Base-by-base conservation (phyloP, 805 yeast species). In the Cyberlindnera samutprakarnensis region DNA sequence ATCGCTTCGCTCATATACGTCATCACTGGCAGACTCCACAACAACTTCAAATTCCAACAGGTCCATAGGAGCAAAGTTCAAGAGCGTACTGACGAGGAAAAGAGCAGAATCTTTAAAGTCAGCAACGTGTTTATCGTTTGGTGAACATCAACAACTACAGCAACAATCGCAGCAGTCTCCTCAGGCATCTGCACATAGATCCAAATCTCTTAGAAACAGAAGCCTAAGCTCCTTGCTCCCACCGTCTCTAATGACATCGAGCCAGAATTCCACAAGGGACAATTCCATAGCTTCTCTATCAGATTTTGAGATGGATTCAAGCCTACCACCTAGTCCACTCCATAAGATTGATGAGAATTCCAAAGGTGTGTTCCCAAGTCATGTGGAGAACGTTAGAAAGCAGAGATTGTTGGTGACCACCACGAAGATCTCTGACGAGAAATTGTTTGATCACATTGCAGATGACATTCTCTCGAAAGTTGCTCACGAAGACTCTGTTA, bases 381-480 rank as follows among this genome's bases (percentile, higher is more conserved):
- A 29, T 21, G 26, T 27, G n/a, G 36, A 40, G 30, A 26, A 27
- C 18, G 9, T 31, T 7, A 12, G 28, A 11, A 38, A 27, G 31
- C 35, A 29, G 14, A 35, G 36, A 21, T 14, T 19, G 4, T 27
- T 13, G 5, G 5, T 23, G 6, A 17, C 27, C 15, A 22, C 27
- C 9, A 30, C 32, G 9, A 30, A 23, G 18, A 18, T 23, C n/a
- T 8, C 13, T n/a, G 40, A 42, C n/a, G 42, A 45, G 5, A 31
- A 39, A 14, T 23, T 38, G 14, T 42, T 41, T 23, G 55, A 50
- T 32, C 42, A 44, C 12, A 44, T 50, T 22, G 55, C 55, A 3
- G 49, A 47, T 18, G 38, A 29, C n/a, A 50, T 50, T 10, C 16
- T 50, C 24, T 31, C 37, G 4, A 37, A 44, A 25, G 47, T 40